Conservation (phyloP, 176 grass and related monocot genomes). For the Aegilops tauschii region DNA sequence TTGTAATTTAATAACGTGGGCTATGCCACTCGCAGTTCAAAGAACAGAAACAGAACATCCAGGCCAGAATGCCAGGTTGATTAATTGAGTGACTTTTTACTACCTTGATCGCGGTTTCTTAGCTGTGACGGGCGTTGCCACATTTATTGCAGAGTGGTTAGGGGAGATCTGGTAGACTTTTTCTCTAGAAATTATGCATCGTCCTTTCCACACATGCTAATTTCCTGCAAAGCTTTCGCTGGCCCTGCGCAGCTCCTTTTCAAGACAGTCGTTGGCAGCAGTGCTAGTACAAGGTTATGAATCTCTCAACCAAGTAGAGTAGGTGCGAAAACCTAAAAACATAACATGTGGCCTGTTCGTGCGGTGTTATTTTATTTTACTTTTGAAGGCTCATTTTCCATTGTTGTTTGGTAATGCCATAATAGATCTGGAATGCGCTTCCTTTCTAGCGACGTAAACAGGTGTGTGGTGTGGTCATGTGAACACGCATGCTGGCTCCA, state of each 20-base stretch:
- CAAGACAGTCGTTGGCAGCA: background rate
- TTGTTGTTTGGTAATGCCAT: background rate
- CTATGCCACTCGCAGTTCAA: background rate
- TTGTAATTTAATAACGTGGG: background rate
- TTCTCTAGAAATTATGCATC: background rate
- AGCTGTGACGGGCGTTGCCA: too few species aligned
- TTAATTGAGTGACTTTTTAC: background rate
- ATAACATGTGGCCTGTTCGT: conserved; percentile 7
- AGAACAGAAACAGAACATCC: background rate
- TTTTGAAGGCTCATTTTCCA: background rate
- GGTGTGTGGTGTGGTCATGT: background rate
- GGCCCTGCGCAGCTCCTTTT: background rate
- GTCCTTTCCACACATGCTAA: conserved; percentile 36
- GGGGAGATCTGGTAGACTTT: background rate
- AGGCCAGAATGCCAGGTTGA: background rate
- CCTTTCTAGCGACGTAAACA: background rate
- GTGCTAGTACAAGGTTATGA: background rate
- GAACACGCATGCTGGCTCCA: background rate
- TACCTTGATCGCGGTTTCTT: too few species aligned
- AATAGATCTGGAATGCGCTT: background rate
- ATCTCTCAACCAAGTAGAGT: background rate
- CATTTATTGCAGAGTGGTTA: background rate
- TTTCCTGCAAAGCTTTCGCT: background rate
- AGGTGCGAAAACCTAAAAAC: background rate
- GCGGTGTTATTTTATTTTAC: background rate